Base-by-base conservation (phyloP, 805 yeast genomes). In the Ogataea neopini region DNA sequence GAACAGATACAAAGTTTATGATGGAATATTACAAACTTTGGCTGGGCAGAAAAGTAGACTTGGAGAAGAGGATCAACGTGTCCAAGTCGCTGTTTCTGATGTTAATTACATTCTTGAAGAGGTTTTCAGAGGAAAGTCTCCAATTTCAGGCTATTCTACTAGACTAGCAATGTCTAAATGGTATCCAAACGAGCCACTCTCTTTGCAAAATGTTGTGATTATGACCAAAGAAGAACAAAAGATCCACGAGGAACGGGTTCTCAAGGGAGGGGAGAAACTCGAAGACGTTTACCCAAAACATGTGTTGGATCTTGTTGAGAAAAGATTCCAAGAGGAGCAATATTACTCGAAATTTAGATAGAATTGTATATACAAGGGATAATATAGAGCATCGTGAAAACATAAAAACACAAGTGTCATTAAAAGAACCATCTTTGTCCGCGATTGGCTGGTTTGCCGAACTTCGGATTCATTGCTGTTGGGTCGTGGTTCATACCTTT, bases 41-140 rank as follows among this genome's bases (percentile, higher is more conserved):
- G 90, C 96, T 0, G 96, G 90, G 1, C 99, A 94, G 68, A 86
- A 87, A 68, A 74, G 86, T 6, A 79, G 97, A 57, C 70, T 88
- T 34, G 92, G 92, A 6, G 76, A 80, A 48, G 66, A 71, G 11
- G 90, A 84, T 44, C 91, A 84, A 65, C 74, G 89, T 37, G 80
- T 88, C n/a, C 92, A 92, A 28, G 73, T 87, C 23, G 75, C 89
- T 1, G 59, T 83, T 47, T 71, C 69, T 40, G 99, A 94, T 50
- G 82, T 88, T 22, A 86, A 82, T 38, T 94, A 90, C 62, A 74
- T 92, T 13, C 73, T 91, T 29, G 98, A 92, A 62, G 99, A 94
- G 68, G 85, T 94, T 2, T 94, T 83, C 72, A 81, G 95, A 51
- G 97, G 98, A 11, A 89, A 90, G 66, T 86, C 96, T 0, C 94